Base-by-base conservation (phyloP, 2,329 filamentous ascomycete species). In the Botryotinia globosa region DNA sequence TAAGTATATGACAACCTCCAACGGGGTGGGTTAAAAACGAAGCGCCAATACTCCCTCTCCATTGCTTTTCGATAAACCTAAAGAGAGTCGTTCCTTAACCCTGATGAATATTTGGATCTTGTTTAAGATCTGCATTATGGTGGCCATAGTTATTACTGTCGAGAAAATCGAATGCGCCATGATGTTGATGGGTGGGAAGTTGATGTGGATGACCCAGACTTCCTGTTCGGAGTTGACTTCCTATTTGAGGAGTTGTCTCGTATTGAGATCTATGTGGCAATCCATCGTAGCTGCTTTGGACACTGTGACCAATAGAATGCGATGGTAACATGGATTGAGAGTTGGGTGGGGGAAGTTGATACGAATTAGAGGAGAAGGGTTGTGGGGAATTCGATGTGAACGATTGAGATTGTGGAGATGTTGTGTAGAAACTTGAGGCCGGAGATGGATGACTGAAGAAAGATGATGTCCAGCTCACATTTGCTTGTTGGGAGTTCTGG, bases 161-260 rank as follows among this genome's bases (percentile, higher is more conserved):
- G n/a, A 58, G 44, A 5, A 69, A 72, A 32, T 72, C 63, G 10
- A 69, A 72, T 18, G 3, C 22, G 4, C 25, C 10, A 8, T 68
- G 48, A n/a, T 58, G 34, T 34, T 74, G 72, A 51, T 58, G 59
- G 8, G 64, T 58, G 29, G 51, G 37, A 3, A 74, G 61, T 14
- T 72, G 69, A 39, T 78, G 73, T n/a, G 75, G 76, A 66, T 77
- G 75, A 16, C 73, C 74, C 25, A 76, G 56, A 37, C 77, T 75
- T 14, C 73, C 74, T 14, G 75, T 76, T 45, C 76, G 62, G 20
- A 77, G 54, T 56, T 75, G 75, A 18, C 34, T 72, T 25, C 73
- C 73, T 9, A 73, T 51, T 39, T 70, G 63, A 14, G 76, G 59
- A 16, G 58, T 54, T 18, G 45, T 34, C 1, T 73, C 71, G 16